Evolutionary conservation across 495 filamentous ascomycete species (phyloP).

Genomic region (Trichoderma gamsii): DNA sequence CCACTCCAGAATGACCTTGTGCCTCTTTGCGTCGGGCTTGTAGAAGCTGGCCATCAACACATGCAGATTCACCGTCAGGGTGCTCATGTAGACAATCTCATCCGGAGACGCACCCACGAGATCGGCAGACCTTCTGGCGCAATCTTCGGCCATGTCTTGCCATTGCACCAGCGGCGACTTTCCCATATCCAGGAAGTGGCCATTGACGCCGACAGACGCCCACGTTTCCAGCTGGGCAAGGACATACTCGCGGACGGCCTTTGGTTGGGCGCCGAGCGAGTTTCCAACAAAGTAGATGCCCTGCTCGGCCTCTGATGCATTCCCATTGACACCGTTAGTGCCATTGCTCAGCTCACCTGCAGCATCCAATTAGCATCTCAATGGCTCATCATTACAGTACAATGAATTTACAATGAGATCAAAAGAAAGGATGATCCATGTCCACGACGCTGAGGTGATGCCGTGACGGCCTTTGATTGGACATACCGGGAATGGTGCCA

Average conservation of each 20-base stretch:
- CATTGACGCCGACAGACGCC: slow-evolving; percentile 88
- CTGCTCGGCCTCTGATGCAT: slow-evolving; percentile 26
- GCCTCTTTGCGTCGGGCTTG: slow-evolving; percentile 62
- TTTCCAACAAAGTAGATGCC: slow-evolving; percentile 95
- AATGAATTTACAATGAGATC: slow-evolving; percentile 1
- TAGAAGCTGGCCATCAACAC: slow-evolving; percentile 91
- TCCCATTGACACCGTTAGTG: slow-evolving; percentile 23
- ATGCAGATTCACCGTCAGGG: slow-evolving; percentile 87
- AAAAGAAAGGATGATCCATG: not conserved
- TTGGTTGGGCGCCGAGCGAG: slow-evolving; percentile 87
- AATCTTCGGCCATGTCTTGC: slow-evolving; percentile 69
- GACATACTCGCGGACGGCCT: slow-evolving; percentile 61
- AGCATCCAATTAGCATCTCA: not conserved
- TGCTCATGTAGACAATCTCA: slow-evolving; percentile 92
- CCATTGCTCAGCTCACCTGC: slow-evolving; percentile 18
- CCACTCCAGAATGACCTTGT: slow-evolving; percentile 87
- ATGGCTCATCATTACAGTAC: not conserved
- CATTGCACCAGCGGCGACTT: slow-evolving; percentile 72
- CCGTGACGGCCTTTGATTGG: slow-evolving; percentile 21
- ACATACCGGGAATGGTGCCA: slow-evolving; percentile 26
- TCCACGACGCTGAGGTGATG: not conserved
- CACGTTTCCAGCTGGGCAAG: slow-evolving; percentile 58
- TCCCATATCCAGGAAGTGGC: slow-evolving; percentile 80
- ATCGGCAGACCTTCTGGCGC: slow-evolving; percentile 66
- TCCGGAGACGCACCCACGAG: slow-evolving; percentile 73